Evolutionary conservation across 371 early-diverging fungal genomes (phyloP).

Genomic region (Amoeboradix gromovi): DNA sequence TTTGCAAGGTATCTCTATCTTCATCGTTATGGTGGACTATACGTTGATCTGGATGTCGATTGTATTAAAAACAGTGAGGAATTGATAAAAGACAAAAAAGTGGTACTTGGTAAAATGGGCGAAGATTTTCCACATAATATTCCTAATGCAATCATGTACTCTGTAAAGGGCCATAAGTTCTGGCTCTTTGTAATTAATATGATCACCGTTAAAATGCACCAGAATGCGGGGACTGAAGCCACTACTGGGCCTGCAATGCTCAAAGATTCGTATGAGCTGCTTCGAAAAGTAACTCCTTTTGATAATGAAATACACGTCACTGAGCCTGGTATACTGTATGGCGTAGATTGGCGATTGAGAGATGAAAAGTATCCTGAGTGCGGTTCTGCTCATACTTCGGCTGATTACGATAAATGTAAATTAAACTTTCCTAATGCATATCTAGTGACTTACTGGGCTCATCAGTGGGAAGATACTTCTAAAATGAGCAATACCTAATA

Average conservation of each 20-base stretch:
- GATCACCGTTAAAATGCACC: background rate
- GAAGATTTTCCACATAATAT: slow-evolving; percentile 1
- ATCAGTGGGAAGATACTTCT: no score
- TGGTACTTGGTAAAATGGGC: background rate
- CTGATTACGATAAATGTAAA: background rate
- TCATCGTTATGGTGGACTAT: background rate
- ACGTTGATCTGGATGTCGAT: background rate
- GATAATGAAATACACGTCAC: background rate
- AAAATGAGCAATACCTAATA: no score
- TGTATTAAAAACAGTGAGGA: background rate
- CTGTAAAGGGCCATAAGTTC: slow-evolving; percentile 1
- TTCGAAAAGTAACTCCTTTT: background rate
- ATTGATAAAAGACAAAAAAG: background rate
- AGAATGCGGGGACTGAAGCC: background rate
- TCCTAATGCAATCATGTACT: slow-evolving; percentile 3
- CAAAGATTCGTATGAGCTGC: background rate
- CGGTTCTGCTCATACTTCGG: background rate
- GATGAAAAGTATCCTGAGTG: background rate
- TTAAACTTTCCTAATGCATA: background rate
- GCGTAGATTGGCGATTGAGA: background rate
- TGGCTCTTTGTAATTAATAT: slow-evolving; percentile 2
- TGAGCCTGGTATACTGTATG: background rate
- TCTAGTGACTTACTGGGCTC: background rate
- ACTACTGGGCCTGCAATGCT: background rate
- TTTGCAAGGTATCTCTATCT: background rate